Percentiles rank a stretch among this genome's conserved stretches.
phyloP scores from a whole-genome alignment of 331 rosid genomes.

The Quercus phellos region DNA sequence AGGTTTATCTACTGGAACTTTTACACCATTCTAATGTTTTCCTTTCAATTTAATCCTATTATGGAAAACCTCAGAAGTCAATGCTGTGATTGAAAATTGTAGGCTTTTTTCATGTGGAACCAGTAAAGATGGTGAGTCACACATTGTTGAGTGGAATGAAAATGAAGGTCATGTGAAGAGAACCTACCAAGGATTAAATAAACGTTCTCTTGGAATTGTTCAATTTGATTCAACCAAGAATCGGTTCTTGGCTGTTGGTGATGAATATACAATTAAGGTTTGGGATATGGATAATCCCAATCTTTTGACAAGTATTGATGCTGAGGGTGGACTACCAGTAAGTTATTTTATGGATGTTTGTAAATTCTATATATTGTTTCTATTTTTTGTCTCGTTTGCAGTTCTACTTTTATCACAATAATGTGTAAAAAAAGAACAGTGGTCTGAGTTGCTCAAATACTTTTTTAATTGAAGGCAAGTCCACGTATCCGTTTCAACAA shows the following conservation, averaged over 20 bases:
- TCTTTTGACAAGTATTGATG: constrained; percentile 40
- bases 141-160: constrained; percentile 63
- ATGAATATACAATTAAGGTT: constrained; percentile 47
- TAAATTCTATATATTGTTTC: neutral
- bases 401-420: neutral
- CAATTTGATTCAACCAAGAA: constrained; percentile 52
- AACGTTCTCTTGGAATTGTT: constrained; percentile 34
- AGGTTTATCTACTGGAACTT: constrained; percentile 27
- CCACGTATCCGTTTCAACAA: constrained; percentile 27
- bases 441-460: neutral
- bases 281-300: constrained; percentile 57
- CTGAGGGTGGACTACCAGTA: constrained; percentile 61
- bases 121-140: constrained; percentile 47
- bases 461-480: constrained; percentile 8
- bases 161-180: constrained; percentile 49
- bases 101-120: constrained; percentile 75
- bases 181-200: constrained; percentile 42
- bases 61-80: neutral
- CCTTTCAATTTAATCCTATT: neutral
- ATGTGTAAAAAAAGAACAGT: neutral
- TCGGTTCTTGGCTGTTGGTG: constrained; percentile 56
- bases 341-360: constrained; percentile 11
- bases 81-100: constrained; percentile 7
- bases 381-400: neutral
- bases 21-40: neutral